Base-by-base conservation (phyloP, 306 rosid species). In the Corylus avellana region DNA sequence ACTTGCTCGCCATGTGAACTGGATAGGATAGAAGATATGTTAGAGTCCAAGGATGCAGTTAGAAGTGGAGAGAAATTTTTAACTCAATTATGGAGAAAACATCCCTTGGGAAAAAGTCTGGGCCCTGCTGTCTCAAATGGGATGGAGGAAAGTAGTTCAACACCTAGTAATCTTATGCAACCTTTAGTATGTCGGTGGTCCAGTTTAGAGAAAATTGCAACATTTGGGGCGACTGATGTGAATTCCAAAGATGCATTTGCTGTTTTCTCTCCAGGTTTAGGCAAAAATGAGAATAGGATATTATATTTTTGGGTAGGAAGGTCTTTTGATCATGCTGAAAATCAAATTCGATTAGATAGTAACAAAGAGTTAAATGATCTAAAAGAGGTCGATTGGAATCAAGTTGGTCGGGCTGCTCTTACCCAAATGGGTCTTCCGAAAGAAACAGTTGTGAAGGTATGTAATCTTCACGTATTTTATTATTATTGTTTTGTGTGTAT, bases 281-380 rank as follows among this genome's bases (percentile, higher is more conserved):
- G 73, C 56, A 86, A 72, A 63, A 76, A 78, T 53, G 87, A 88
- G 71, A 87, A 74, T 75, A 81, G 75, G 46, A 58, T 89, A 72
- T 78, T 95, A 72, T 92, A 92, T 84, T 73, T 95, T 79, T 95
- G 98, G 98, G 74, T 92, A 77, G 98, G 98, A 82, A 87, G 82
- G 76, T 89, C 88, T 84, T 84, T 89, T 86, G 81, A 82, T 66
- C 82, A 54, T 58, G 86, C 80, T 51, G 73, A 77, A 82, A 85
- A 80, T 72, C 89, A 76, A 76, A 85, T 53, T 83, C 83, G 3
- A 75, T 79, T 87, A 81, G 89, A 81, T 77, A 83, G 96, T 82
- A 90, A 81, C 80, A 88, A 75, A 62, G 84, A 73, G 79, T 74
- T 83, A 64, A 87, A 84, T 86, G 80, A 74, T 75, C 37, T 76